Evolutionary conservation across 345 rosid species (phyloP).

Genomic region (Brassica nigra): DNA sequence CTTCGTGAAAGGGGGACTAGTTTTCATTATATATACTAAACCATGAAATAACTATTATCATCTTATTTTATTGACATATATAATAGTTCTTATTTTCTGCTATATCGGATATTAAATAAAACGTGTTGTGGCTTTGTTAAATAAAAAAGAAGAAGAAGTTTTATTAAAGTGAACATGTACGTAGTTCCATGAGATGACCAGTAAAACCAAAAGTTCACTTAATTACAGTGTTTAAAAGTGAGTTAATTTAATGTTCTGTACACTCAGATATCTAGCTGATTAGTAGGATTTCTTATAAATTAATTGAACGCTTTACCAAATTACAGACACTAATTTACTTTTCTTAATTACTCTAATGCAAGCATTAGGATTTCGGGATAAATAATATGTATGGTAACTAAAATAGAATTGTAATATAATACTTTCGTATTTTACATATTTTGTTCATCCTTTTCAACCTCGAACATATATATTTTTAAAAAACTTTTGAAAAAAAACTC

Average conservation of each 20-base stretch:
- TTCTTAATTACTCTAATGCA: background rate
- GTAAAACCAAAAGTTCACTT: background rate
- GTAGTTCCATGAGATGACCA: conserved; percentile 1
- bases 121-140: background rate
- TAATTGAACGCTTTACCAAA: background rate
- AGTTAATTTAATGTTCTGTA: background rate
- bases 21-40: background rate
- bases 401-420: background rate
- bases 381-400: background rate
- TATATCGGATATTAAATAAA: conserved; percentile 19
- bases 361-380: background rate
- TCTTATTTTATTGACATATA: conserved; percentile 15
- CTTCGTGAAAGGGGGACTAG: conserved; percentile 27
- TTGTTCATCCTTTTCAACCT: no score
- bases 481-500: background rate
- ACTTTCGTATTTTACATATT: background rate
- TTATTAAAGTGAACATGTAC: background rate
- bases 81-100: background rate
- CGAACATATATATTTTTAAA: background rate
- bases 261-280: background rate
- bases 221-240: background rate
- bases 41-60: conserved; percentile 1
- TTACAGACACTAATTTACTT: background rate
- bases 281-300: background rate
- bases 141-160: background rate